Conservation (phyloP, 371 early-diverging fungal species). For the Lichtheimia corymbifera region DNA sequence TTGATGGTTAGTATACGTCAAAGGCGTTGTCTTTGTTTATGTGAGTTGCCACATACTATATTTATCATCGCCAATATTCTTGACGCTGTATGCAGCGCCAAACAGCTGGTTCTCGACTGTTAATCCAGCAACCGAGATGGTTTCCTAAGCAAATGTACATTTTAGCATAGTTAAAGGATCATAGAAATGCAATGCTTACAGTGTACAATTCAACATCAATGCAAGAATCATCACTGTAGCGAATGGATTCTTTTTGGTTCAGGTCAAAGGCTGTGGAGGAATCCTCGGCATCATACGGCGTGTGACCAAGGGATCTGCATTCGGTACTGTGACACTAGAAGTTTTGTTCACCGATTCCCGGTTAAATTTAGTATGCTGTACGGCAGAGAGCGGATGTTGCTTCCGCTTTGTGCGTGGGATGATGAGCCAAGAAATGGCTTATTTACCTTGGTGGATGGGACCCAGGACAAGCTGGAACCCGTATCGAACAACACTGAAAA, state of each 20-base stretch:
- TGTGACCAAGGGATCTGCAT: conserved; percentile 27
- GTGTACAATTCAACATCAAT: conserved; percentile 42
- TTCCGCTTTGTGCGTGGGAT: not conserved
- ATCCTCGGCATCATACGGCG: conserved; percentile 29
- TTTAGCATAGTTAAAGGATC: not conserved
- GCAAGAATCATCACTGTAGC: conserved; percentile 41
- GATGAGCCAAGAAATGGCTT: conserved; percentile 6
- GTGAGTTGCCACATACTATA: conserved; percentile 30
- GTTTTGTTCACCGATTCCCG: not conserved
- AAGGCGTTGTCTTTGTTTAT: not conserved
- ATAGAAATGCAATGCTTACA: conserved; percentile 18
- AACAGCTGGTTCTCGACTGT: conserved; percentile 36
- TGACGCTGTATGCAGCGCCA: conserved; percentile 45
- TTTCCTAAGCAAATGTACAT: conserved; percentile 26
- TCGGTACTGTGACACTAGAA: conserved; percentile 38
- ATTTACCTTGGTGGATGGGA: conserved; percentile 40
- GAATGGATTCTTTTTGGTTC: conserved; percentile 37
- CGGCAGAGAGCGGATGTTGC: not conserved
- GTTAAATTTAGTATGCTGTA: not conserved
- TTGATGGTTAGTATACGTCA: not conserved
- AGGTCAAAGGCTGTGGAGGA: conserved; percentile 42
- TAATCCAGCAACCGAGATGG: conserved; percentile 41
- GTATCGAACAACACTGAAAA: conserved; percentile 46
- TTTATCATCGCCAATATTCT: conserved; percentile 35
- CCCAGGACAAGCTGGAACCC: conserved; percentile 43